A percentile compares a stretch with the other conserved stretches of the same genome.
phyloP scores from a whole-genome alignment of 2,329 filamentous ascomycete species.

The Colletotrichum costaricense region DNA sequence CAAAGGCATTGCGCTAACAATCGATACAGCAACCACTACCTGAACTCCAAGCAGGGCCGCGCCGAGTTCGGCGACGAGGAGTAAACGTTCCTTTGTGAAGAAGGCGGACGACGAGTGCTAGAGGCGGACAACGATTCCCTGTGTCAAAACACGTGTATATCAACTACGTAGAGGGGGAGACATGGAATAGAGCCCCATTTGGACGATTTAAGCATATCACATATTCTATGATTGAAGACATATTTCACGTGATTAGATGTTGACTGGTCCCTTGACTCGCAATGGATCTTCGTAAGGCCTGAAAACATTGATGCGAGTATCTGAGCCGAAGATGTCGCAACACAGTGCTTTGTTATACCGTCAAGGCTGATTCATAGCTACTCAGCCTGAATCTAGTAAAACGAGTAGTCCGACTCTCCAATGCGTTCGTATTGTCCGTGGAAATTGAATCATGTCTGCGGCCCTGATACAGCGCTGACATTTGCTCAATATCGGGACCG shows the following conservation, averaged over 20 bases:
- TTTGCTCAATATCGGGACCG: slow-evolving; percentile 1
- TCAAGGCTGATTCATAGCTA: no score
- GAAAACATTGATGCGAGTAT: neutral
- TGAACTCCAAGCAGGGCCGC: slow-evolving; percentile 83
- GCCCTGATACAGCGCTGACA: slow-evolving; percentile 16
- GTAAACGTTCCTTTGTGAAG: slow-evolving; percentile 43
- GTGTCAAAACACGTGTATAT: slow-evolving; percentile 45
- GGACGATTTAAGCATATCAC: slow-evolving; percentile 11
- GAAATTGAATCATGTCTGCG: neutral
- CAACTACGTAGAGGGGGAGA: slow-evolving; percentile 42
- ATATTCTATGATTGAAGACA: neutral
- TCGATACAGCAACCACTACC: slow-evolving; percentile 76
- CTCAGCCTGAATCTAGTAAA: no score
- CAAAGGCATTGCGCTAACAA: slow-evolving; percentile 28
- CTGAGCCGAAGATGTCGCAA: neutral
- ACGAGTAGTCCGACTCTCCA: neutral
- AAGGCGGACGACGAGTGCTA: slow-evolving; percentile 38
- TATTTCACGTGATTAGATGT: no score
- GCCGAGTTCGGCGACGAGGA: slow-evolving; percentile 60
- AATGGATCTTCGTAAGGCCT: neutral
- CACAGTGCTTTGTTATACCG: neutral
- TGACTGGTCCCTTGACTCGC: neutral
- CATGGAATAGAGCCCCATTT: slow-evolving; percentile 47
- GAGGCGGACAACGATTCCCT: slow-evolving; percentile 53
- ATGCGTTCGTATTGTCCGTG: neutral